Base-by-base conservation (phyloP, 1,139 yeast species). In the Lizanozyma gosingica region DNA sequence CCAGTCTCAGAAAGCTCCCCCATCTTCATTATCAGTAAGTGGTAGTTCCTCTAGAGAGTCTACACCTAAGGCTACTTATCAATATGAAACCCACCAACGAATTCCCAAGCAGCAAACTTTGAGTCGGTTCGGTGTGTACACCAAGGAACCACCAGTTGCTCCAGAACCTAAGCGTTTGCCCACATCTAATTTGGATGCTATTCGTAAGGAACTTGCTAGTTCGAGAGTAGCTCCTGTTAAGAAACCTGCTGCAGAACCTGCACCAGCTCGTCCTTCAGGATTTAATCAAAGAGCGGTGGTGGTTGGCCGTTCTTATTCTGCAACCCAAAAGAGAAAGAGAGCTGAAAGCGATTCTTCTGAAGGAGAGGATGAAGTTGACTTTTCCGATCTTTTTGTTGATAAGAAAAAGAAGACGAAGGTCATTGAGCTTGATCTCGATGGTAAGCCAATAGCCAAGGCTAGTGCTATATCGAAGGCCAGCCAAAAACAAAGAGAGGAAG, bases 401-500 rank as follows among this genome's bases (percentile, higher is more conserved):
- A 57, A 57, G 43, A 56, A 55, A 41, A 62, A 62, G 51, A 59
- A 55, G 41, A 49, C 65, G 0, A 70, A 67, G 47, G 59, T 67
- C 9, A 55, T 56, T 3, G 72, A 68, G 43, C 55, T 70, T 18
- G 76, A 65, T 44, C 53, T 66, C 15, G 47, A 64, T 40, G 72
- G 73, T 2, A 55, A 51, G 17, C 70, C 68, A 2, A 43, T 69
- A 3, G 44, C 47, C 15, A 55, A 51, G 34, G 46, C 51, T 3
- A 43, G 48, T 15, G 45, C 49, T 3, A 41, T 41, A 9, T 43
- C 44, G 11, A 51, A 48, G 39, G 43, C 56, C 3, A 60, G 59
- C 37, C 65, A 63, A 15, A 75, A 73, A 42, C 82, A 82, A 46
- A 62, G 70, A 37, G 92, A 82, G 35, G 92, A 83, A 54, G 83